Conservation (phyloP, 495 filamentous ascomycete species). For the Neurospora hispaniola region DNA sequence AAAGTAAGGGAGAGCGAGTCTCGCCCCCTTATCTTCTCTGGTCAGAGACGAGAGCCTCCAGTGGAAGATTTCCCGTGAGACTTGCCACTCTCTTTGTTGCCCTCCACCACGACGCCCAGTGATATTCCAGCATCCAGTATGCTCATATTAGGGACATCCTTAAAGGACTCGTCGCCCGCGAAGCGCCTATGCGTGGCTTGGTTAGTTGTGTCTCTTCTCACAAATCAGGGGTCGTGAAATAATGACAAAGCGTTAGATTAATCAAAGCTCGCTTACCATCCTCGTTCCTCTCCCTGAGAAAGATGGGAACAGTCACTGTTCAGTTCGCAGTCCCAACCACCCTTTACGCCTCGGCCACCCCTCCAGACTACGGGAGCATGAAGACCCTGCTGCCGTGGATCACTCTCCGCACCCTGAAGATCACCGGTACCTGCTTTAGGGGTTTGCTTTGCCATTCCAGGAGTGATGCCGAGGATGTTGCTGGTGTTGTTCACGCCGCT, state of each 20-base stretch:
- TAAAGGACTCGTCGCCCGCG: conserved; percentile 63
- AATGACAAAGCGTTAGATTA: conserved; percentile 5
- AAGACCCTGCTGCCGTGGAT: conserved; percentile 17
- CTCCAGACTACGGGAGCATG: conserved; percentile 46
- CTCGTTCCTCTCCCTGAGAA: conserved; percentile 70
- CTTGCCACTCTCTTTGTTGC: conserved; percentile 1
- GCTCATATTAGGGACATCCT: conserved; percentile 2
- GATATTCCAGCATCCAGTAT: conserved; percentile 22
- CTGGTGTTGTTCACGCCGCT: neutral
- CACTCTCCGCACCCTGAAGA: conserved; percentile 8
- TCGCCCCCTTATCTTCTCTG: neutral
- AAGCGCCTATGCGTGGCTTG: conserved; percentile 47
- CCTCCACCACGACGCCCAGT: conserved; percentile 26
- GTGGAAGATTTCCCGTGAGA: neutral
- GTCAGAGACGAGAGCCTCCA: neutral
- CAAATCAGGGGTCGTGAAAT: conserved; percentile 12
- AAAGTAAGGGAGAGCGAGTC: neutral
- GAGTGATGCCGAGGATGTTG: conserved; percentile 4
- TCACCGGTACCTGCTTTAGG: conserved; percentile 23
- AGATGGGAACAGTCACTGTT: conserved; percentile 78
- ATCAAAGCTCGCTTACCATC: conserved; percentile 54
- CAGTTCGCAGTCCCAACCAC: conserved; percentile 67
- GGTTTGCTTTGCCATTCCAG: conserved; percentile 8
- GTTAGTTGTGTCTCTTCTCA: neutral
- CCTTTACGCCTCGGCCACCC: conserved; percentile 55